phyloP scores from a whole-genome alignment of 257 asterid species.

The Salvia rosmarinus region DNA sequence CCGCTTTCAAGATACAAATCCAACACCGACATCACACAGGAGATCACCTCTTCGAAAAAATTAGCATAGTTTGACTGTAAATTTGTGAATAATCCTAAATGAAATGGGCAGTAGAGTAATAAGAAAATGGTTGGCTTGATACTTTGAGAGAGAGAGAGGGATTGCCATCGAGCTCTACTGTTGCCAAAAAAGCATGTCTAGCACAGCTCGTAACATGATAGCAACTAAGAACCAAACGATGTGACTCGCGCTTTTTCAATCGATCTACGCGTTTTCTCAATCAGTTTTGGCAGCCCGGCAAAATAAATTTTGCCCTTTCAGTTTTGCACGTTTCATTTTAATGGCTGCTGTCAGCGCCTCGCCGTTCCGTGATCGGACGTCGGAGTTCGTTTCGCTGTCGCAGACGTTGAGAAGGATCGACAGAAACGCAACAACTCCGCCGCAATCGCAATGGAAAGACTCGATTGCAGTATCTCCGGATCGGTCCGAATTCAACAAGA shows the following conservation, averaged over 20 bases:
- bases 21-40: no score
- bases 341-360: slow-evolving; percentile 52
- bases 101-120: no score
- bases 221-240: slow-evolving; percentile 14
- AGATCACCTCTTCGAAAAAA: no score
- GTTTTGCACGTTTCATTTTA: slow-evolving; percentile 22
- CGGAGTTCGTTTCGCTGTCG: slow-evolving; percentile 59
- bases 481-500: slow-evolving; percentile 79
- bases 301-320: neutral
- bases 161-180: no score
- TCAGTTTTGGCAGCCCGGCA: neutral
- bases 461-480: slow-evolving; percentile 40
- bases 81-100: no score
- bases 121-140: no score
- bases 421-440: slow-evolving; percentile 35
- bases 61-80: no score
- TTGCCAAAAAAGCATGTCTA: no score
- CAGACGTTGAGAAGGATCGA: slow-evolving; percentile 52
- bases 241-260: slow-evolving; percentile 29
- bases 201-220: neutral
- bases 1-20: no score
- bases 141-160: no score
- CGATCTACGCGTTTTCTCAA: slow-evolving; percentile 12
- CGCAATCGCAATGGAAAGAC: slow-evolving; percentile 35
- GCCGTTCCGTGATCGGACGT: slow-evolving; percentile 70